Base-by-base conservation (phyloP, 495 filamentous ascomycete genomes). In the Penicillium manginii region DNA sequence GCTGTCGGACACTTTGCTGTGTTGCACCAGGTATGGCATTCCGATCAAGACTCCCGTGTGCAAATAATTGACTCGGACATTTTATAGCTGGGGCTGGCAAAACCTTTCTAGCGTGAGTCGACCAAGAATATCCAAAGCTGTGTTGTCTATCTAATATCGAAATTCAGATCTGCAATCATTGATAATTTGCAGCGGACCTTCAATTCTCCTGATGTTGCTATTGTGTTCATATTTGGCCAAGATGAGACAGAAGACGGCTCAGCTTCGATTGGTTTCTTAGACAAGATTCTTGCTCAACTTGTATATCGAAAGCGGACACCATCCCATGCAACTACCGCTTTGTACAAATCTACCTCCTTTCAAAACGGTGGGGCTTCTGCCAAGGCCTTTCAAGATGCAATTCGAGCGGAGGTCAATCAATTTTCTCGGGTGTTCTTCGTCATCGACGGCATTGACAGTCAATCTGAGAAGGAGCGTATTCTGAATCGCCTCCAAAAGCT, bases 41-140 rank as follows among this genome's bases (percentile, higher is more conserved):
- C 15, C 23, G 23, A 26, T 26, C 23, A 26, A 26, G 5, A 26
- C 5, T 26, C 19, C 42, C 4, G 19, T 8, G 7, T 0, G 33
- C 23, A 26, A 2, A 0, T 35, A 37, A 35, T 7, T 14, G 11
- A 37, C 43, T 17, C 2, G n/a, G n/a, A n/a, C n/a, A n/a, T n/a
- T n/a, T 29, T 5, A 17, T 42, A 76, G 73, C 73, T 18, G 73
- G 73, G 22, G 71, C 65, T 15, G 73, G 73, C 0, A 76, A 76
- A 22, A 76, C 71, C 0, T 76, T 76, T 57, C 50, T 76, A 3
- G 55, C 73, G 71, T 75, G 29, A 64, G 66, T 57, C 10, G 10
- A 37, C 14, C 33, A 2, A 10, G 8, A 37, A 37, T 10, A 10
- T 37, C 8, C 2, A 37, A 37, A 2, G 8, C 8, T 3, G 8